These are phyloP conservation scores for Ilyonectria robusta DNA, from an alignment of 2,329 filamentous ascomycete species.

Conservation along the genomic window DNA sequence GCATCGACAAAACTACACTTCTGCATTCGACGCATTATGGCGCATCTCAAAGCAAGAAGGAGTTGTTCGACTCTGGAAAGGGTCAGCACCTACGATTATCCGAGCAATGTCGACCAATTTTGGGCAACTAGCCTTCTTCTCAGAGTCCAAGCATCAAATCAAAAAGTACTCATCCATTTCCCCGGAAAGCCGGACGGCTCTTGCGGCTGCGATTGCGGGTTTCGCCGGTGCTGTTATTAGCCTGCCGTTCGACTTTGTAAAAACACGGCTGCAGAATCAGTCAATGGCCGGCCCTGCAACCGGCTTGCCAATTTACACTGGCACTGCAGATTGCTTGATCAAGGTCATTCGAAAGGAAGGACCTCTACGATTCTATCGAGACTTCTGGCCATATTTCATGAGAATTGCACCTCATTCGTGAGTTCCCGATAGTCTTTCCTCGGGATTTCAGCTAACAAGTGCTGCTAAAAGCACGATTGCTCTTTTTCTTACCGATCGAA, in stretches of 20 bases:
- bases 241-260: conserved; percentile 81
- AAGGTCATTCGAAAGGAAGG: conserved; percentile 78
- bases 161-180: conserved; percentile 55
- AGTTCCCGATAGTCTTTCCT: background rate
- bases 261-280: conserved; percentile 80
- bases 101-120: conserved; percentile 42
- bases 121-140: conserved; percentile 41
- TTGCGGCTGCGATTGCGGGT: conserved; percentile 75
- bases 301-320: conserved; percentile 73
- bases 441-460: background rate
- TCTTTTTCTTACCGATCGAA: background rate
- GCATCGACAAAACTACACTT: conserved; percentile 30
- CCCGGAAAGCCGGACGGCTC: conserved; percentile 69
- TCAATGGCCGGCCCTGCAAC: conserved; percentile 50
- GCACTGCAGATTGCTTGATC: conserved; percentile 75
- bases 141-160: conserved; percentile 38
- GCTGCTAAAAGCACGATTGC: background rate
- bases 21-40: conserved; percentile 32
- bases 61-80: conserved; percentile 31
- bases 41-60: conserved; percentile 36
- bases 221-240: conserved; percentile 81
- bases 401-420: conserved; percentile 79
- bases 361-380: conserved; percentile 77
- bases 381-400: conserved; percentile 79
- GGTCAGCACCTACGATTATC: conserved; percentile 33